Evolutionary conservation across 83 land plant species (phyloP), one percentile per base, ranked within the genome.

Genomic region (Diphasiastrum complanatum): DNA sequence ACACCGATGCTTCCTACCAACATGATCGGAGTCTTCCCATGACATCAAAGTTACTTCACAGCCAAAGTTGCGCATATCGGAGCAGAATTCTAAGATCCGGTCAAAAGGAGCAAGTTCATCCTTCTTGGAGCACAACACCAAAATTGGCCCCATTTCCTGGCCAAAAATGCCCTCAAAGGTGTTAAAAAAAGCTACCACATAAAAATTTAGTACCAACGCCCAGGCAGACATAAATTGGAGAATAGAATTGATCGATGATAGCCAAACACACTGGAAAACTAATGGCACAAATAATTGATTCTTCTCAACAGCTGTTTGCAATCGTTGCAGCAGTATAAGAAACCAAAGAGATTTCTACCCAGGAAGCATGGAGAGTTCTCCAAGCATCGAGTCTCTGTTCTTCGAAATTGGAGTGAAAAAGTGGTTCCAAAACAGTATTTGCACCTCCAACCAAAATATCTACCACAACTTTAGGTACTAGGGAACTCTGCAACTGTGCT

Each of bases 341-440:
- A 3, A 25, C 14, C 23, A 14, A 32, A 14, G 48, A 23, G 24
- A 30, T 32, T 5, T 33, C 25, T 60, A 89, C 96, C 66, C 71
- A 77, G 43, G 91, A 80, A 5, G 87, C 60, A 51, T 83, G 76
- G 34, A 89, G 68, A 35, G 87, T 79, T 58, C 74, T 76, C 96
- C 96, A 89, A 58, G 79, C 81, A 53, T 89, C 96, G 14, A 79
- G 81, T 52, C 87, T 79, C 33, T 85, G 85, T 33, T 74, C 57
- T 75, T 89, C 87, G 77, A 81, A 76, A 45, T 72, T 66, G 48
- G 40, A 66, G 40, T 75, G 67, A 56, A 85, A 85, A 35, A 89
- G 61, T 24, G 80, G 60, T 69, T 89, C 88, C 30, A 89, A 61
- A 37, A 79, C 66, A 40, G 72, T 74, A 38, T 85, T 63, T 51